phyloP scores from a whole-genome alignment of 179 eudicot genomes.

The Sideroxylon spinosum region DNA sequence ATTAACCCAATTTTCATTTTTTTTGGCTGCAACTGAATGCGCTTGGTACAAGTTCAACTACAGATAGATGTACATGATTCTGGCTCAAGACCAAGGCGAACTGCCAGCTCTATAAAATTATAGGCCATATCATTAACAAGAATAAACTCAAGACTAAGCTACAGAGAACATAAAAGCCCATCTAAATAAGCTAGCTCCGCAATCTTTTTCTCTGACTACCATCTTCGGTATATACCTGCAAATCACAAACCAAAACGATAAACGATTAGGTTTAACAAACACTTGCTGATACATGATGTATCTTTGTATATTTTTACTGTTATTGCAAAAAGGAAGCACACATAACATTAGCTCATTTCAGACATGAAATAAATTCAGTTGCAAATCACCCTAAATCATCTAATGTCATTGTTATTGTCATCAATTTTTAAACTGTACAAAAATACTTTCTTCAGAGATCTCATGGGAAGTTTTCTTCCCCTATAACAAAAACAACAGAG shows the following conservation, averaged over 20 bases:
- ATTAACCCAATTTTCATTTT: no score
- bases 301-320: neutral
- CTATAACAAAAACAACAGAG: neutral
- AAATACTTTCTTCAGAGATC: neutral
- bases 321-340: neutral
- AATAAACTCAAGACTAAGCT: slow-evolving; percentile 34
- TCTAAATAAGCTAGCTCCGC: slow-evolving; percentile 36
- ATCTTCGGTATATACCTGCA: slow-evolving; percentile 53
- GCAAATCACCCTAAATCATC: neutral
- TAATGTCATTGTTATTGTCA: neutral
- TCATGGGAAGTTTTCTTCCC: neutral
- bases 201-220: slow-evolving; percentile 47
- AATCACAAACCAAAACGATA: slow-evolving; percentile 10
- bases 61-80: slow-evolving; percentile 48
- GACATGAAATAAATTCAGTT: neutral
- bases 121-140: slow-evolving; percentile 30
- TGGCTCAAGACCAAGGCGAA: slow-evolving; percentile 27
- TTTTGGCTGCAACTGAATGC: slow-evolving; percentile 29
- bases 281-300: neutral
- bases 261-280: neutral
- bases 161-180: slow-evolving; percentile 34
- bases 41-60: slow-evolving; percentile 42
- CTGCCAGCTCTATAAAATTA: slow-evolving; percentile 25
- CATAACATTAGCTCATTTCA: neutral
- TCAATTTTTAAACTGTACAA: neutral